Evolutionary conservation across 1,139 yeast genomes (phyloP).

Genomic region (Protomyces pachydermus): DNA sequence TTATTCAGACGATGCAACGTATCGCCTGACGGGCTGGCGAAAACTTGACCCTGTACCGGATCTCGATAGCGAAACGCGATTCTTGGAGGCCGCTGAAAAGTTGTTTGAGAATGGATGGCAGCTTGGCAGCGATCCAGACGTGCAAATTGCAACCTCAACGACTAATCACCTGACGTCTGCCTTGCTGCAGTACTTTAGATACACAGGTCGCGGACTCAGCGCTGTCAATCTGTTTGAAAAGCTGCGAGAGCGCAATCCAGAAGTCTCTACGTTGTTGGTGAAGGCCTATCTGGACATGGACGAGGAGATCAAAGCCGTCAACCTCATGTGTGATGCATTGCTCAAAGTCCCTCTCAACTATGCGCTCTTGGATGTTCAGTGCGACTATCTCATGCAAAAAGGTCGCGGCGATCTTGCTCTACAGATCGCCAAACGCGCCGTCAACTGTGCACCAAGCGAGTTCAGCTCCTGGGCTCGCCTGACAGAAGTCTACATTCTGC

Average conservation of each 20-base stretch:
- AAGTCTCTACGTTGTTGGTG: slow-evolving; percentile 56
- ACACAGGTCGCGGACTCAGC: slow-evolving; percentile 59
- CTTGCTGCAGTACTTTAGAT: slow-evolving; percentile 55
- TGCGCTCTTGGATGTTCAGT: slow-evolving; percentile 54
- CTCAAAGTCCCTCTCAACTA: slow-evolving; percentile 58
- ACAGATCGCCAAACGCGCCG: slow-evolving; percentile 66
- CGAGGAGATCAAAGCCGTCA: slow-evolving; percentile 74
- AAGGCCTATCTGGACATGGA: slow-evolving; percentile 52
- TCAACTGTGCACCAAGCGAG: slow-evolving; percentile 76
- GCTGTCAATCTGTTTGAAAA: slow-evolving; percentile 53
- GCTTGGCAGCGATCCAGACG: slow-evolving; percentile 60
- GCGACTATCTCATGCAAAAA: slow-evolving; percentile 64
- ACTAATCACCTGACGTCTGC: slow-evolving; percentile 77
- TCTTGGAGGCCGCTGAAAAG: slow-evolving; percentile 56
- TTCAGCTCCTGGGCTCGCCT: slow-evolving; percentile 76
- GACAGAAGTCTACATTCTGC: slow-evolving; percentile 64
- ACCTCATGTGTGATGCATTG: slow-evolving; percentile 59
- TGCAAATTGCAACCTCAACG: slow-evolving; percentile 62
- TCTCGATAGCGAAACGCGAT: slow-evolving; percentile 46
- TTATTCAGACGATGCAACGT: slow-evolving; percentile 63
- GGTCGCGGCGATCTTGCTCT: slow-evolving; percentile 67
- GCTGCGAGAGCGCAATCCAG: slow-evolving; percentile 47
- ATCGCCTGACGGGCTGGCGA: slow-evolving; percentile 57
- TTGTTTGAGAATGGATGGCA: slow-evolving; percentile 51
- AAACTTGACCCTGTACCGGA: slow-evolving; percentile 52